phyloP scores from a whole-genome alignment of 805 yeast species.

The Metschnikowia baotianmanensis region DNA sequence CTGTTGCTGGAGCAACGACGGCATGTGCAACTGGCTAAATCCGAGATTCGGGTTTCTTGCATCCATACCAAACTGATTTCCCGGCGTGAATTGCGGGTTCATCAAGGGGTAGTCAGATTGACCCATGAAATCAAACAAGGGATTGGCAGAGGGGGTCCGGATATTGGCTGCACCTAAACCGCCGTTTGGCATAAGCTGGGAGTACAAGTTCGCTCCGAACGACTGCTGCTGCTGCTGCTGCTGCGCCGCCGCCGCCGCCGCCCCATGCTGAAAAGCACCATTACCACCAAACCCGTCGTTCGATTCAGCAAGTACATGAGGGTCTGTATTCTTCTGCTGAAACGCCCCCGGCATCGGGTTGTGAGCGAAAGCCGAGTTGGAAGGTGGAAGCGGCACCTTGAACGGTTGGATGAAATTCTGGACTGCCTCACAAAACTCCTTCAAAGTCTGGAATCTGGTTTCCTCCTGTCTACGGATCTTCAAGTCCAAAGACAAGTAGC shows the following conservation, averaged over 20 bases:
- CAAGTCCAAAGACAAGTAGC: conserved; percentile 56
- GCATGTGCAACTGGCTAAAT: conserved; percentile 26
- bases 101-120: conserved; percentile 16
- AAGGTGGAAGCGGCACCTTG: conserved; percentile 50
- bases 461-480: conserved; percentile 61
- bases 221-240: conserved; percentile 15
- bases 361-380: conserved; percentile 2
- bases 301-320: conserved; percentile 4
- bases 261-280: conserved; percentile 6
- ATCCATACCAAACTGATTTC: conserved; percentile 30
- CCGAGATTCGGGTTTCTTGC: conserved; percentile 15
- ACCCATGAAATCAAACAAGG: conserved; percentile 20
- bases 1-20: conserved; percentile 36
- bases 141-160: conserved; percentile 20
- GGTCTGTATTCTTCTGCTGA: conserved; percentile 4
- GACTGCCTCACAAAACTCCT: conserved; percentile 48
- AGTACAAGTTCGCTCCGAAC: conserved; percentile 23
- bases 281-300: conserved; percentile 2
- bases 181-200: conserved; percentile 28
- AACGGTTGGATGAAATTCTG: conserved; percentile 60
- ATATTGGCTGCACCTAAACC: conserved; percentile 30
- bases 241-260: conserved; percentile 1
- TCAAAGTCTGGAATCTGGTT: conserved; percentile 46
- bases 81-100: conserved; percentile 23
- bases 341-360: conserved; percentile 5